Conservation (phyloP, 2,329 filamentous ascomycete genomes). For the Talaromyces atroroseus region DNA sequence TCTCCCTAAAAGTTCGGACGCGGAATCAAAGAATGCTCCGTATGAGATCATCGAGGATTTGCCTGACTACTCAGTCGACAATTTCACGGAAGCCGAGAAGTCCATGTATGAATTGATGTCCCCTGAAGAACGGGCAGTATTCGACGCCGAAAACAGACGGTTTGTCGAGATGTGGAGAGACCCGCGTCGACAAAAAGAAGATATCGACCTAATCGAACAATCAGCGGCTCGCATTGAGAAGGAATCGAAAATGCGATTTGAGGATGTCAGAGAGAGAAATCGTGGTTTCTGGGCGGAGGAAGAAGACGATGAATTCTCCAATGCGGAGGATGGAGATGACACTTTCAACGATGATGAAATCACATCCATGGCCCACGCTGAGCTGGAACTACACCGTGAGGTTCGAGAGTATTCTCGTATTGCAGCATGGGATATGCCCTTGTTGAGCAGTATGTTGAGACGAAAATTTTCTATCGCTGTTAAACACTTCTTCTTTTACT, state of each 20-base stretch:
- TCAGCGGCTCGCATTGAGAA: conserved; percentile 28
- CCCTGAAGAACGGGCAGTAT: conserved; percentile 31
- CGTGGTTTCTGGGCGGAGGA: conserved; percentile 42
- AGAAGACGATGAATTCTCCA: conserved; percentile 40
- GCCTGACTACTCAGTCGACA: conserved; percentile 34
- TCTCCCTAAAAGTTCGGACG: conserved; percentile 25
- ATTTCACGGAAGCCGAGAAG: conserved; percentile 28
- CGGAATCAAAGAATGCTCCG: conserved; percentile 21
- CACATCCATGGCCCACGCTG: conserved; percentile 72
- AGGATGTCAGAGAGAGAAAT: conserved; percentile 20
- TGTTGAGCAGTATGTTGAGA: conserved; percentile 67
- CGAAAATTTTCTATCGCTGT: conserved; percentile 3
- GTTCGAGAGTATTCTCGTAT: conserved; percentile 81
- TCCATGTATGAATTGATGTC: conserved; percentile 36
- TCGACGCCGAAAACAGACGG: conserved; percentile 31
- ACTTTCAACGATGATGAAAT: conserved; percentile 72
- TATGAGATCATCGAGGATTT: conserved; percentile 25
- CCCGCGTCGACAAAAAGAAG: conserved; percentile 22
- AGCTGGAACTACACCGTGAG: conserved; percentile 84
- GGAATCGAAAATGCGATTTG: conserved; percentile 25
- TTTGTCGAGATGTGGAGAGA: conserved; percentile 37
- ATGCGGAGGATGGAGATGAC: conserved; percentile 50
- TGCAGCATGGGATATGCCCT: conserved; percentile 91
- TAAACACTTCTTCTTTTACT: conserved; percentile 12
- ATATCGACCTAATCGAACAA: conserved; percentile 29